phyloP scores from a whole-genome alignment of 306 rosid genomes.

The Adenanthera pavonina region DNA sequence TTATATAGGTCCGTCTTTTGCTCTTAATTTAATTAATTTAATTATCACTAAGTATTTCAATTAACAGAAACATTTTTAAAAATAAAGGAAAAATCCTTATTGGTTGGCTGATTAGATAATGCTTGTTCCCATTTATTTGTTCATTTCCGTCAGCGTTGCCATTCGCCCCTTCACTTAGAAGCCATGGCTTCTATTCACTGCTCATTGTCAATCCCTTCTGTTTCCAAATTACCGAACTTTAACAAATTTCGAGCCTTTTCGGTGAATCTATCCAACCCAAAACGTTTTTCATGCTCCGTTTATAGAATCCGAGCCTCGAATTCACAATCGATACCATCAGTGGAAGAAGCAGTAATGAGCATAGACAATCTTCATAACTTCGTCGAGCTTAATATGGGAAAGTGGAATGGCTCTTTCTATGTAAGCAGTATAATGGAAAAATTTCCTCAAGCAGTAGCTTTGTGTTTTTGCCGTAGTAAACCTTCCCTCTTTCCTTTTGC shows the following conservation, averaged over 20 bases:
- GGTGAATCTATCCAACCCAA: conserved; percentile 18
- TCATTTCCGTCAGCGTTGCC: not conserved
- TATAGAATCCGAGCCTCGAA: conserved; percentile 52
- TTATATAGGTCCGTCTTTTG: no score
- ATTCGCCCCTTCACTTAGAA: not conserved
- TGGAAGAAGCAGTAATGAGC: conserved; percentile 69
- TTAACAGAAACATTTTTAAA: not conserved
- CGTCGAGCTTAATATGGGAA: conserved; percentile 68
- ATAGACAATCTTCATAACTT: conserved; percentile 73
- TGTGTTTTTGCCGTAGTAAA: not conserved
- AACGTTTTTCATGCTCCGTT: conserved; percentile 28
- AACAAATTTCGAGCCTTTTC: conserved; percentile 33
- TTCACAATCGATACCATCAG: conserved; percentile 46
- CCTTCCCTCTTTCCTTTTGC: not conserved
- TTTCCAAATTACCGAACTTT: conserved; percentile 36
- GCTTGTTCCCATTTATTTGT: not conserved
- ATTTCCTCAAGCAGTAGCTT: not conserved
- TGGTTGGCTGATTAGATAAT: not conserved
- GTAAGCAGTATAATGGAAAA: conserved; percentile 47
- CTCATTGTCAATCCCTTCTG: conserved; percentile 49
- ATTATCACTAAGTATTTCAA: not conserved
- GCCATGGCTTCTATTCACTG: conserved; percentile 60
- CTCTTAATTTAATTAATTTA: no score
- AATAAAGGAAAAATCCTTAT: not conserved
- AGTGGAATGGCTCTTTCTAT: conserved; percentile 90